phyloP scores from a whole-genome alignment of 345 rosid genomes.

The Balakata baccata region DNA sequence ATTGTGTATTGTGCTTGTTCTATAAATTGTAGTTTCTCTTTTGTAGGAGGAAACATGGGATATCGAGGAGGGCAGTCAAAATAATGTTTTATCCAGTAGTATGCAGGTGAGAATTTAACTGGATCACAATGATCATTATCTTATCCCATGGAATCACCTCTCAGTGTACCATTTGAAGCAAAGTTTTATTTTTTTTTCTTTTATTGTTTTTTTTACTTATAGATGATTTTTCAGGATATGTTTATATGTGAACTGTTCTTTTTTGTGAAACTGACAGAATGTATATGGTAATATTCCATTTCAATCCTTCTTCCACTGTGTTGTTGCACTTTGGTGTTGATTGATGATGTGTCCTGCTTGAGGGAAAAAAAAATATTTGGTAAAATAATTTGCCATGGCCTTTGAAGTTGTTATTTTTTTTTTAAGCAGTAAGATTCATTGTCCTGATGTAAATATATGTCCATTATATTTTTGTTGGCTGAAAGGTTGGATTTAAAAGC shows the following conservation, averaged over 20 bases:
- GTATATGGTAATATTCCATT: not conserved
- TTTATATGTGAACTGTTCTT: not conserved
- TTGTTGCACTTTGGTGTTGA: not conserved
- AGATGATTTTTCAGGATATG: not conserved
- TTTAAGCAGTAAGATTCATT: not conserved
- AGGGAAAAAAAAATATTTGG: not conserved
- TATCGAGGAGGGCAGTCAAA: slow-evolving; percentile 91
- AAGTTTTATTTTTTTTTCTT: too few relatives aligned
- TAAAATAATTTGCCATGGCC: not conserved
- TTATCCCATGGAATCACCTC: not conserved
- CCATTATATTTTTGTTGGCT: not conserved
- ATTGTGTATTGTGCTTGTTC: slow-evolving; percentile 25
- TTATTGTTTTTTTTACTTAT: not conserved
- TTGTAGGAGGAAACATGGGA: slow-evolving; percentile 97
- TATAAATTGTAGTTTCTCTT: slow-evolving; percentile 10
- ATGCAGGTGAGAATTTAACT: slow-evolving; percentile 70
- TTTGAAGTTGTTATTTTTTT: not conserved
- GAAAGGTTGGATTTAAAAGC: too few relatives aligned
- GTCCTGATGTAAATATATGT: not conserved
- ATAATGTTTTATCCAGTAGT: slow-evolving; percentile 89
- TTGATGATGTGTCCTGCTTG: not conserved
- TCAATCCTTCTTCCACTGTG: not conserved
- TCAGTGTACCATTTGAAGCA: not conserved
- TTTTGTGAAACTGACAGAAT: not conserved
- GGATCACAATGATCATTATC: not conserved